Percentiles rank a stretch among this genome's conserved stretches.
phyloP scores from a whole-genome alignment of 345 rosid species.

The Eucalyptus marginata region DNA sequence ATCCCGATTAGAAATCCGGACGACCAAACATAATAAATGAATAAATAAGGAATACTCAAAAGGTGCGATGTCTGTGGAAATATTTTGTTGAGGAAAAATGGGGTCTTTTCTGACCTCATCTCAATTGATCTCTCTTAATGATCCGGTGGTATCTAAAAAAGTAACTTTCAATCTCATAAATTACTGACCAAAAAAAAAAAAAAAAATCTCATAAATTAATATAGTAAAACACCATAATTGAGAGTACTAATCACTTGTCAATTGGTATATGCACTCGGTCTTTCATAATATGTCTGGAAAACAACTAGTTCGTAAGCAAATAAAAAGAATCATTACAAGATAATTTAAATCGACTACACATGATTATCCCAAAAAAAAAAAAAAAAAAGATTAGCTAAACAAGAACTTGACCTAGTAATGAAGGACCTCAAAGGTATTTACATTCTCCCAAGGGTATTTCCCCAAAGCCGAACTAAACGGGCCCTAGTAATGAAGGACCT shows the following conservation, averaged over 20 bases:
- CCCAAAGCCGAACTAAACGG: too few species aligned
- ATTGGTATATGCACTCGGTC: background rate
- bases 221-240: background rate
- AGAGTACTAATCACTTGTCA: background rate
- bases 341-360: background rate
- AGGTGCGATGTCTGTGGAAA: background rate
- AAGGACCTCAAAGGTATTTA: too few species aligned
- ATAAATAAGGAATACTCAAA: background rate
- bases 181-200: too few species aligned
- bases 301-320: too few species aligned
- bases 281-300: too few species aligned
- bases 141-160: background rate
- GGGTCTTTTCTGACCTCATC: background rate
- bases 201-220: too few species aligned
- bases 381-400: background rate
- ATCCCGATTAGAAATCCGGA: too few species aligned
- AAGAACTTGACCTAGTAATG: background rate
- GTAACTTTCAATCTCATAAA: background rate
- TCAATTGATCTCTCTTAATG: background rate
- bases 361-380: background rate
- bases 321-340: background rate
- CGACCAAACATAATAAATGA: background rate
- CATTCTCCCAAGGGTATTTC: too few species aligned
- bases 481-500: background rate
- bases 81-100: background rate